A percentile compares a stretch with the other conserved stretches of the same genome.
phyloP scores from a whole-genome alignment of 2,329 filamentous ascomycete species.

The Periglandula ipomoeae region DNA sequence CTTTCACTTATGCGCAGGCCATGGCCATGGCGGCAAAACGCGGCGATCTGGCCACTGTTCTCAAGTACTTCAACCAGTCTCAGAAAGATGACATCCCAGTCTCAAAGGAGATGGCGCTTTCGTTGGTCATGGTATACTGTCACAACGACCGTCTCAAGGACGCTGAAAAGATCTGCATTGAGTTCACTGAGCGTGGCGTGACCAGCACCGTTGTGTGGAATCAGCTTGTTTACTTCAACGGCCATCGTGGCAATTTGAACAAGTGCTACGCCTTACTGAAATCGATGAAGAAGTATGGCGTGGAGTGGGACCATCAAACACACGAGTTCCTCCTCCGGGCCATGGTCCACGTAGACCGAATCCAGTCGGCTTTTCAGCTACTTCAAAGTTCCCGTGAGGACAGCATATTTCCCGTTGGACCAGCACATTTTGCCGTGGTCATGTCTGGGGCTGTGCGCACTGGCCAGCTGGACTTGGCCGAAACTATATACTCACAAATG shows the following conservation, averaged over 20 bases:
- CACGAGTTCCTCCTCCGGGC: conserved; percentile 40
- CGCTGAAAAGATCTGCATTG: conserved; percentile 31
- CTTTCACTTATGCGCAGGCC: conserved; percentile 60
- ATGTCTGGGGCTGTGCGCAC: conserved; percentile 41
- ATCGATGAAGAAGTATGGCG: conserved; percentile 35
- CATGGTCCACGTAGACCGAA: conserved; percentile 38
- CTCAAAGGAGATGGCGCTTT: conserved; percentile 49
- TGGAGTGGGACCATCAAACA: conserved; percentile 41
- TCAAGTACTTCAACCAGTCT: conserved; percentile 56
- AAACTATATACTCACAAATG: conserved; percentile 34
- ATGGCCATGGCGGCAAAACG: conserved; percentile 62
- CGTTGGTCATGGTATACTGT: conserved; percentile 60
- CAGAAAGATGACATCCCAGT: conserved; percentile 41
- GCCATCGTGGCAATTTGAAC: conserved; percentile 46
- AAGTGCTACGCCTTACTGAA: conserved; percentile 39
- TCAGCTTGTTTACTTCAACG: conserved; percentile 60
- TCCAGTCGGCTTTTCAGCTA: conserved; percentile 39
- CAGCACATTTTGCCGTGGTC: conserved; percentile 43
- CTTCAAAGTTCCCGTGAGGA: conserved; percentile 34
- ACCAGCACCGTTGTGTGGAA: conserved; percentile 66
- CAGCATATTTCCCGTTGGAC: conserved; percentile 33
- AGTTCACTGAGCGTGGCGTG: conserved; percentile 42
- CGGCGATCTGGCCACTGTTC: conserved; percentile 64
- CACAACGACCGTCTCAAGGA: conserved; percentile 26
- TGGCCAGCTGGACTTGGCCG: conserved; percentile 32